phyloP scores from a whole-genome alignment of 73 alveolate species.

The Paramecium sexaurelia region DNA sequence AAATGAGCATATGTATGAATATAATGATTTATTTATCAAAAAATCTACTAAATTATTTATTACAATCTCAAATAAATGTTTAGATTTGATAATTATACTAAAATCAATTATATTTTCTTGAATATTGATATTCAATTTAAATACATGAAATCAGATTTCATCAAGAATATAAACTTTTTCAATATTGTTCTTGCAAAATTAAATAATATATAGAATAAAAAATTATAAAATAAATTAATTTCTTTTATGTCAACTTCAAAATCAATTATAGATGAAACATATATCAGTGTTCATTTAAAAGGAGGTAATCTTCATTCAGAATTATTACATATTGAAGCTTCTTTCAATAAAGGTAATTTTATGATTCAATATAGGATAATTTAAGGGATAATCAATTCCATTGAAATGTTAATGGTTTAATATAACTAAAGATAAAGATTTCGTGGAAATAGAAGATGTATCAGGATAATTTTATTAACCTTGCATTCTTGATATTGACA shows the following conservation, averaged over 20 bases:
- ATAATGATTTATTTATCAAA: background rate
- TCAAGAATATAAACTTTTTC: background rate
- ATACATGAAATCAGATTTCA: background rate
- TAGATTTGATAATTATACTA: background rate
- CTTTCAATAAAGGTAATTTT: background rate
- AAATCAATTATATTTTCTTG: background rate
- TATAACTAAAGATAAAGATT: conserved; percentile 21
- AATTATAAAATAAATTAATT: background rate
- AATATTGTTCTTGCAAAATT: background rate
- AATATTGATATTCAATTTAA: background rate
- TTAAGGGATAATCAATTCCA: background rate
- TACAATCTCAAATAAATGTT: background rate
- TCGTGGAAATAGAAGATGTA: conserved; percentile 19
- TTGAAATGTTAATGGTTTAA: conserved; percentile 44
- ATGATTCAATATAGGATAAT: background rate
- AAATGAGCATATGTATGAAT: background rate
- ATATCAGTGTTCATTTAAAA: background rate
- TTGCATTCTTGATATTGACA: conserved; percentile 29
- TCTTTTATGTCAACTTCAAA: background rate
- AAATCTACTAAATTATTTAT: background rate
- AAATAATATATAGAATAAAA: background rate
- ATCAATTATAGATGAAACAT: background rate
- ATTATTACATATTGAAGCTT: background rate
- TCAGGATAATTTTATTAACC: conserved; percentile 39
- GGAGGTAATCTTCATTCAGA: conserved; percentile 27